Evolutionary conservation across 345 rosid species (phyloP), one percentile per base, ranked within the genome.

Genomic region (Pistacia vera): DNA sequence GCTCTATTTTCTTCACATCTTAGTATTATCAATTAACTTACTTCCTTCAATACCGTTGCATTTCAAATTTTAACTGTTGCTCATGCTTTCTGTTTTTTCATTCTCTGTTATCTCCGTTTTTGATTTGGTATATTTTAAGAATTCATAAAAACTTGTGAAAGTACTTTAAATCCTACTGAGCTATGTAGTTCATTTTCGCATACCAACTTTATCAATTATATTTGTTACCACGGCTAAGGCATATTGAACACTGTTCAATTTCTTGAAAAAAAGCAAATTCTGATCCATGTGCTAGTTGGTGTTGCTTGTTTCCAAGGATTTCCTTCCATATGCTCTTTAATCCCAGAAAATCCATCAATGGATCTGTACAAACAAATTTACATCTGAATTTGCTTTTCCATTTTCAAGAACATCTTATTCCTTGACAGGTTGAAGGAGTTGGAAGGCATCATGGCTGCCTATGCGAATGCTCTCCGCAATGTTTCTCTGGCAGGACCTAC

Each of bases 371-470:
- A 68, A 49, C 9, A 49, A 35, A 11, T 11, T 12, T 16, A 2
- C 52, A n/a, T 70, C 36, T 58, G 36, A 38, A 71, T 9, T 61
- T 48, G 52, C 12, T 13, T 35, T 11, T 63, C 38, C 36, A 51
- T 5, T 30, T 33, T 25, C 14, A 17, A 22, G 7, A 60, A 25
- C 49, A 28, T 22, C 41, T 68, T 67, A 30, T 18, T 60, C 0
- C 72, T 66, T 90, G 71, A 77, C 72, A 95, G 98, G 97, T 93
- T 75, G 95, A 84, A 59, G 97, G 97, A 66, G 85, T 93, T 79
- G 88, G 88, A 88, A 75, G 97, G 98, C 76, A 88, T 95, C 77
- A 89, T 95, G 95, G 36, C 85, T 71, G 93, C 97, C 74, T 95
- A 95, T 79, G 78, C 81, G 12, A 79, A 77, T 64, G 89, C 94